These are phyloP conservation scores for Aegilops sharonensis DNA, from an alignment of 176 grass and related monocot species.

Conservation along the genomic window DNA sequence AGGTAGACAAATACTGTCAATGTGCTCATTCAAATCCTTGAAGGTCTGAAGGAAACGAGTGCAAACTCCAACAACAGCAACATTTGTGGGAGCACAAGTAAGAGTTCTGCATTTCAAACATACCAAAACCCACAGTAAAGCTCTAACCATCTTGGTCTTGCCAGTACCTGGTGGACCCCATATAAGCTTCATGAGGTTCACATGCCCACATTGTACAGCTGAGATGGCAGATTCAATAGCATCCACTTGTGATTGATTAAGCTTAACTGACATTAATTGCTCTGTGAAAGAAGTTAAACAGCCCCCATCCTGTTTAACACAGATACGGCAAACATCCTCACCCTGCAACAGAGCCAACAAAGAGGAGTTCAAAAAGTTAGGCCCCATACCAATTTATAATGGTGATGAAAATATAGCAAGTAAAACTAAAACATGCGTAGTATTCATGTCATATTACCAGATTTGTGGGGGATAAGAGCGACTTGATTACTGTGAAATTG, in stretches of 20 bases:
- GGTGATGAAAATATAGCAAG: not conserved
- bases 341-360: slow-evolving; percentile 32
- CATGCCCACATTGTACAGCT: slow-evolving; percentile 34
- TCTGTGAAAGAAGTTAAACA: slow-evolving; percentile 22
- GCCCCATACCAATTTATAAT: not conserved
- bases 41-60: slow-evolving; percentile 46
- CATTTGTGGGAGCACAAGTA: slow-evolving; percentile 76
- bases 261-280: slow-evolving; percentile 35
- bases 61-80: slow-evolving; percentile 66
- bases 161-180: slow-evolving; percentile 87
- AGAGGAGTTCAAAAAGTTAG: not conserved
- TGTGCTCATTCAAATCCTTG: slow-evolving; percentile 26
- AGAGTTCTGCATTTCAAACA: slow-evolving; percentile 62
- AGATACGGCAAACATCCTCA: slow-evolving; percentile 10
- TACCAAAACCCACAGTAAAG: slow-evolving; percentile 53
- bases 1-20: not conserved
- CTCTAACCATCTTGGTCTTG: slow-evolving; percentile 62
- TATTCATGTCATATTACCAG: slow-evolving; percentile 38
- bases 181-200: slow-evolving; percentile 55
- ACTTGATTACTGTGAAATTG: slow-evolving; percentile 63
- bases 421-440: not conserved
- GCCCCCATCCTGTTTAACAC: not conserved
- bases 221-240: slow-evolving; percentile 49
- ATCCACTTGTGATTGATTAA: slow-evolving; percentile 58
- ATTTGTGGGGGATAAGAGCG: slow-evolving; percentile 34